Conservation (phyloP, 768 basidiomycete species). For the Lactarius trivialis region DNA sequence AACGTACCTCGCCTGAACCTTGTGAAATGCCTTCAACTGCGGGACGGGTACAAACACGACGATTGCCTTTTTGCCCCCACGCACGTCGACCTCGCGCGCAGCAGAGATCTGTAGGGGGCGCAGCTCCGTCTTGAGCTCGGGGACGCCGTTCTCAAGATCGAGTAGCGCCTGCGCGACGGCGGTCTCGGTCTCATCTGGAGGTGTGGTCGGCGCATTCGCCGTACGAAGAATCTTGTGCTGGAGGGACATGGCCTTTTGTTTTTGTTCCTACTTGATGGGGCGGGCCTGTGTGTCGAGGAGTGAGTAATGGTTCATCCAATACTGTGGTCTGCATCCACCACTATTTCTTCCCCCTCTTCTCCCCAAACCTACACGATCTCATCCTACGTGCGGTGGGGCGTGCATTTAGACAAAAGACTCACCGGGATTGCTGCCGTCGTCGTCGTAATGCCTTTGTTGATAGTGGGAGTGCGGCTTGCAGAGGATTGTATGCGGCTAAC, state of each 20-base stretch:
- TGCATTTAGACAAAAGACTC: neutral
- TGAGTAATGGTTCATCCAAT: neutral
- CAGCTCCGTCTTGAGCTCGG: conserved; percentile 96
- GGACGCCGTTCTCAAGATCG: conserved; percentile 97
- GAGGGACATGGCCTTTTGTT: conserved; percentile 49
- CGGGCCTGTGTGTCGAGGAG: conserved; percentile 1
- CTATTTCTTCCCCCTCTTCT: neutral
- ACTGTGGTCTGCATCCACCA: conserved; percentile 13
- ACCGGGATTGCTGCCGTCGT: conserved; percentile 12
- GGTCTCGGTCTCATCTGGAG: conserved; percentile 89
- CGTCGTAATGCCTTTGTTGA: conserved; percentile 15
- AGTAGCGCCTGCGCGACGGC: conserved; percentile 91
- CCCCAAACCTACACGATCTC: neutral
- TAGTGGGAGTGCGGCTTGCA: neutral
- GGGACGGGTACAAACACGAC: conserved; percentile 97
- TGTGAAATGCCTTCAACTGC: conserved; percentile 97
- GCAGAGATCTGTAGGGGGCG: conserved; percentile 95
- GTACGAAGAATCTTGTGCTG: conserved; percentile 89
- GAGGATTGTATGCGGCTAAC: neutral
- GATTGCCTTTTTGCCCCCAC: conserved; percentile 99
- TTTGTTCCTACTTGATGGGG: neutral
- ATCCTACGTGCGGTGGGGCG: neutral
- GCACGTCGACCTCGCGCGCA: conserved; percentile 97
- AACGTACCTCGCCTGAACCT: conserved; percentile 87
- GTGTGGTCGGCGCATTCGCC: conserved; percentile 86